phyloP scores from a whole-genome alignment of 2,329 filamentous ascomycete genomes.

The Ophiostoma australiae region DNA sequence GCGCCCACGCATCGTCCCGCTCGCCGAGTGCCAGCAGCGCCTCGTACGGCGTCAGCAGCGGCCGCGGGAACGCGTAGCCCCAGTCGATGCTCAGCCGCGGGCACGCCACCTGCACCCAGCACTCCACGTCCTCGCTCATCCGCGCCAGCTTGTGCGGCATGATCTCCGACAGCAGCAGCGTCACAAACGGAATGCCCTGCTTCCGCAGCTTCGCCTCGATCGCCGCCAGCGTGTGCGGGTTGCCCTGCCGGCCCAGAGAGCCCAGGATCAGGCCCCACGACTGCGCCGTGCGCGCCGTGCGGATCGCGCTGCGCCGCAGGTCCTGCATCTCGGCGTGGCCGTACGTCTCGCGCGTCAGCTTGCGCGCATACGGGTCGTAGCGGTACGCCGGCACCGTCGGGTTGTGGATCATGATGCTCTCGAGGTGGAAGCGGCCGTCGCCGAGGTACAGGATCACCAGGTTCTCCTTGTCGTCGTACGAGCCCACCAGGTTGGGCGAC shows the following conservation, averaged over 20 bases:
- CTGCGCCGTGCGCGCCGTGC: slow-evolving; percentile 62
- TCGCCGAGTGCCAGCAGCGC: slow-evolving; percentile 83
- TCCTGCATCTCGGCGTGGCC: slow-evolving; percentile 86
- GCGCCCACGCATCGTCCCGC: slow-evolving; percentile 61
- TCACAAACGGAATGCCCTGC: slow-evolving; percentile 73
- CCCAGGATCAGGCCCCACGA: slow-evolving; percentile 93
- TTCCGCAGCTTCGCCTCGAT: slow-evolving; percentile 73
- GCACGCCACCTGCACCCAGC: slow-evolving; percentile 97
- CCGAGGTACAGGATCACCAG: slow-evolving; percentile 85
- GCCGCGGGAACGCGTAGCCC: slow-evolving; percentile 91
- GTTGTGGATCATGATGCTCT: slow-evolving; percentile 99
- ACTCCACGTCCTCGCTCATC: slow-evolving; percentile 83
- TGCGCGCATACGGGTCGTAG: slow-evolving; percentile 93
- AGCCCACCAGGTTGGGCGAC: slow-evolving; percentile 54
- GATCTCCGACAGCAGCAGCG: slow-evolving; percentile 86
- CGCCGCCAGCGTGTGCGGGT: slow-evolving; percentile 82
- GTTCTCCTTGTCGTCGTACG: slow-evolving; percentile 48
- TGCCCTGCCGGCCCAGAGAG: slow-evolving; percentile 87
- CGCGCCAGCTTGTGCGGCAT: slow-evolving; percentile 91
- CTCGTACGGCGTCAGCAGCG: slow-evolving; percentile 89
- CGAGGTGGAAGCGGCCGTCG: slow-evolving; percentile 90
- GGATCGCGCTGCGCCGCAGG: slow-evolving; percentile 71
- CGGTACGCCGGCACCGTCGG: slow-evolving; percentile 84
- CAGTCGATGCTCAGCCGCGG: slow-evolving; percentile 97
- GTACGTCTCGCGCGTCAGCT: slow-evolving; percentile 86